Percentiles rank a stretch among this genome's conserved stretches.
Conservation (phyloP, 2,329 filamentous ascomycete species). For the Gnomoniopsis sp. region DNA sequence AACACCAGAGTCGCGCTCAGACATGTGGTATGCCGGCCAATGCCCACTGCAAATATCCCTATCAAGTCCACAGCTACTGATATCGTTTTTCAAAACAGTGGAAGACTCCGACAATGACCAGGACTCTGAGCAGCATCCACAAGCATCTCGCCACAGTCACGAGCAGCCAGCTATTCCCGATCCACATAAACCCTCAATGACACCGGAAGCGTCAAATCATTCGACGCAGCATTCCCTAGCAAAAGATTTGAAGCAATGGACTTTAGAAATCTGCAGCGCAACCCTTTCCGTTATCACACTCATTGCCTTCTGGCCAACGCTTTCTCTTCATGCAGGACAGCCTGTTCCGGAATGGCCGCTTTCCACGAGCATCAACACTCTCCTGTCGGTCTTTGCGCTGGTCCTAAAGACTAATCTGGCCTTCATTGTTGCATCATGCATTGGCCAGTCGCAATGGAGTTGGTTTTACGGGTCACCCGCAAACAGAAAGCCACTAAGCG, state of each 20-base stretch:
- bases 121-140: too few relatives aligned
- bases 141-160: too few relatives aligned
- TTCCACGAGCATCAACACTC: conserved; percentile 2
- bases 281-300: background rate
- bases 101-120: too few relatives aligned
- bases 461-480: background rate
- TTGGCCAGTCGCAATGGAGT: conserved; percentile 7
- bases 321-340: conserved; percentile 2
- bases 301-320: background rate
- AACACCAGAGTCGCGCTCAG: too few relatives aligned
- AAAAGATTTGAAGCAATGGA: background rate
- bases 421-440: background rate
- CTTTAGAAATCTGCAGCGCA: background rate
- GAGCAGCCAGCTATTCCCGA: too few relatives aligned
- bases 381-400: conserved; percentile 3
- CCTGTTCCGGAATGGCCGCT: conserved; percentile 5
- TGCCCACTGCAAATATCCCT: too few relatives aligned
- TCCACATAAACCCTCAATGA: too few relatives aligned
- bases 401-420: background rate
- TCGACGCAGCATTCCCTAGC: background rate
- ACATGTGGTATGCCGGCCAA: too few relatives aligned
- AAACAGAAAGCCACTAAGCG: background rate
- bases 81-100: too few relatives aligned
- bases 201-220: too few relatives aligned
- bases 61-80: too few relatives aligned